Evolutionary conservation across 352 stramenopile genomes (phyloP).

Genomic region (Phytophthora boehmeriae): DNA sequence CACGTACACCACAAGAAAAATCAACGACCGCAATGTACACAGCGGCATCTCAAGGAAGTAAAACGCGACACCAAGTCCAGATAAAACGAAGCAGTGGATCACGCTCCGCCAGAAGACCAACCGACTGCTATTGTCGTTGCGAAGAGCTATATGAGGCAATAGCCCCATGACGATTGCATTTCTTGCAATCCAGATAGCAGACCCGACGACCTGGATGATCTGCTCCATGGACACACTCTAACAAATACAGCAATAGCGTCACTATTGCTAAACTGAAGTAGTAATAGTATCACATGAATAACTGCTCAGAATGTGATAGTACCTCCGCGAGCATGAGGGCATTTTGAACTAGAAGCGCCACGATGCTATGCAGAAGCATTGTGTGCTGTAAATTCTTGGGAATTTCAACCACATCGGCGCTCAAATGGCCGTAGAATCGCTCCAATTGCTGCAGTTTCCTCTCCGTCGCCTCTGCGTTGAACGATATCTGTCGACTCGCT

Average conservation of each 20-base stretch:
- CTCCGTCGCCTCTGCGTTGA: constrained; percentile 10
- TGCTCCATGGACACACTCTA: constrained; percentile 41
- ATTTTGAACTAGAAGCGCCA: constrained; percentile 45
- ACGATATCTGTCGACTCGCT: constrained; percentile 6
- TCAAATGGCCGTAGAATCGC: constrained; percentile 20
- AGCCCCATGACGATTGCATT: constrained; percentile 23
- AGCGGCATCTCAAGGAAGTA: constrained; percentile 9
- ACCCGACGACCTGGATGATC: constrained; percentile 27
- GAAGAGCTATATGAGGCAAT: constrained; percentile 12
- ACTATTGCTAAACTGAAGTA: background rate
- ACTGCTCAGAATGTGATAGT: background rate
- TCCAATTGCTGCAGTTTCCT: constrained; percentile 16
- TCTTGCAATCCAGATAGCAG: constrained; percentile 52
- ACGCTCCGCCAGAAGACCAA: constrained; percentile 13
- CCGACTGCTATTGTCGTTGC: background rate
- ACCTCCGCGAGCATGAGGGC: constrained; percentile 52
- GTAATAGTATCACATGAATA: too few relatives aligned
- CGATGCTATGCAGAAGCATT: constrained; percentile 44
- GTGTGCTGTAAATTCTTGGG: constrained; percentile 30
- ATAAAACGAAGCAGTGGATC: background rate
- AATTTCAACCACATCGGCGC: constrained; percentile 19
- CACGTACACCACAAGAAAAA: constrained; percentile 29
- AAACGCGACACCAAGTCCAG: constrained; percentile 8
- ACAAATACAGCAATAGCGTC: background rate
- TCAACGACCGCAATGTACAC: constrained; percentile 12